These are phyloP conservation scores for Pestalotiopsis sp. DNA, from an alignment of 2,329 filamentous ascomycete species.

Conservation along the genomic window DNA sequence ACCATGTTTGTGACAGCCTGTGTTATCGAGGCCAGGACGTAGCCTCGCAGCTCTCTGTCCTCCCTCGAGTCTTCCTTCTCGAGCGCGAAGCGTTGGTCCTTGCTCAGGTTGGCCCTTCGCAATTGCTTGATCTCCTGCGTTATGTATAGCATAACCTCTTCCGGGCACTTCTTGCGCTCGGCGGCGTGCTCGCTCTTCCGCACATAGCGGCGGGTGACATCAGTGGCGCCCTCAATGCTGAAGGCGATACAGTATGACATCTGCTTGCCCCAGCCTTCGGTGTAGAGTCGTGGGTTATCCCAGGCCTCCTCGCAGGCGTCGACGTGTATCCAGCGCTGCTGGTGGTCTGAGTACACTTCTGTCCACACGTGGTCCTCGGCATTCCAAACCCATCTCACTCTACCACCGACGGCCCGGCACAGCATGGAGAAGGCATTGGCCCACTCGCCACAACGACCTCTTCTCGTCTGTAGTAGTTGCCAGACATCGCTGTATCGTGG, in stretches of 20 bases:
- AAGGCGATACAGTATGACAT: constrained; percentile 98
- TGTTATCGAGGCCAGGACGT: constrained; percentile 73
- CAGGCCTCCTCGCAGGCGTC: constrained; percentile 93
- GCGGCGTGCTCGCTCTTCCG: constrained; percentile 43
- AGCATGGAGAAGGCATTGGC: constrained; percentile 99
- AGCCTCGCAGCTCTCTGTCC: constrained; percentile 73
- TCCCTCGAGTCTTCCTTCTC: constrained; percentile 80
- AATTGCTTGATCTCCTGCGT: constrained; percentile 88
- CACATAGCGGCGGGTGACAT: constrained; percentile 37
- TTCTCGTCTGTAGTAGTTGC: constrained; percentile 81
- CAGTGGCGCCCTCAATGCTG: constrained; percentile 79
- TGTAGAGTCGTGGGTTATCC: constrained; percentile 91
- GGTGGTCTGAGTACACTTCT: constrained; percentile 93
- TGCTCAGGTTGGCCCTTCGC: constrained; percentile 80
- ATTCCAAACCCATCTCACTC: constrained; percentile 98
- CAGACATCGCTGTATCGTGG: constrained; percentile 95
- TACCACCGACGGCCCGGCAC: constrained; percentile 85
- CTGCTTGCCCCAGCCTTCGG: constrained; percentile 94
- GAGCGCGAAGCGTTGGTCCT: constrained; percentile 79
- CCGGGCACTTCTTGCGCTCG: constrained; percentile 78
- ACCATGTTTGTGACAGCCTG: constrained; percentile 71
- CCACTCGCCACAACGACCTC: constrained; percentile 92
- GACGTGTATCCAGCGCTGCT: constrained; percentile 94
- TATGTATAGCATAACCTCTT: constrained; percentile 89
- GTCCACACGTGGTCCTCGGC: constrained; percentile 98